phyloP scores from a whole-genome alignment of 192 early-diverging fungal species.

The Chytriomyces confervae region DNA sequence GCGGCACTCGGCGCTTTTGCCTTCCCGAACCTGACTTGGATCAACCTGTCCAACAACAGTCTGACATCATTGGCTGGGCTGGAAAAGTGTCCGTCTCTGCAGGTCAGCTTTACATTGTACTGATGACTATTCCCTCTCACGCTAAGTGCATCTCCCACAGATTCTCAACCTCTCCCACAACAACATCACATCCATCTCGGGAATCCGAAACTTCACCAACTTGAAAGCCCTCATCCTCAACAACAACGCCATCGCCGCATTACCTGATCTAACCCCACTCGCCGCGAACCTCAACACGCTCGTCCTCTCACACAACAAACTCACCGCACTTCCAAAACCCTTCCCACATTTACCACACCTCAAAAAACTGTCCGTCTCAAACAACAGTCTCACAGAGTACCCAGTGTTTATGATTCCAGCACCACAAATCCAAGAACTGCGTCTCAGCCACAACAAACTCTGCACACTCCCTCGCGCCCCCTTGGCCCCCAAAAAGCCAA shows the following conservation, averaged over 20 bases:
- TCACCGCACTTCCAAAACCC: constrained; percentile 58
- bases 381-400: constrained; percentile 71
- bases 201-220: constrained; percentile 57
- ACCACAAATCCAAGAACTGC: constrained; percentile 69
- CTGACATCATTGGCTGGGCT: constrained; percentile 15
- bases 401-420: constrained; percentile 62
- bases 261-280: constrained; percentile 21
- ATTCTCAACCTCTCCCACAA: constrained; percentile 78
- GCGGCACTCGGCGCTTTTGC: background rate
- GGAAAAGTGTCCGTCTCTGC: background rate
- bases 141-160: background rate
- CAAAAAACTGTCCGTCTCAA: constrained; percentile 77
- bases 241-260: constrained; percentile 61
- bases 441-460: constrained; percentile 80
- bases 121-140: background rate
- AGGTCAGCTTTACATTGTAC: background rate
- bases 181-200: constrained; percentile 62
- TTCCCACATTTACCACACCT: constrained; percentile 58
- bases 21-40: constrained; percentile 1
- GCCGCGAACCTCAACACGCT: constrained; percentile 27
- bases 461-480: constrained; percentile 24
- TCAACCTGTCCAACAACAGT: constrained; percentile 10
- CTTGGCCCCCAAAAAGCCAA: constrained; percentile 57
- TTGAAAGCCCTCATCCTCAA: constrained; percentile 83
- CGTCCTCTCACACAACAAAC: constrained; percentile 80